Conservation (phyloP, 352 stramenopile genomes). For the Globisporangium middletonii region DNA sequence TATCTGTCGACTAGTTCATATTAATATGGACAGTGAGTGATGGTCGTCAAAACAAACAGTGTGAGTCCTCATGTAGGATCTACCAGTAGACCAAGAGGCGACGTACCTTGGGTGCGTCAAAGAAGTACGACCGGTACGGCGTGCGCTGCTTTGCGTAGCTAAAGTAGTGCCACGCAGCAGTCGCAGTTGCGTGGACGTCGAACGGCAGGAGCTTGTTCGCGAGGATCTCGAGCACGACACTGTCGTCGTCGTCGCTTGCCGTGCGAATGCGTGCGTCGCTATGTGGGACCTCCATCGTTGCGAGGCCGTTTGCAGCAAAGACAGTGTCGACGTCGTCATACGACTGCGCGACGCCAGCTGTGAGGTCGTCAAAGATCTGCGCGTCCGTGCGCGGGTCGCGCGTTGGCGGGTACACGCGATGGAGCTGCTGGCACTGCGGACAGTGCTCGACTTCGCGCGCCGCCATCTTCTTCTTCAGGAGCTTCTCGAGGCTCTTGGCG, state of each 20-base stretch:
- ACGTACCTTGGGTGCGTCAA: too few relatives aligned
- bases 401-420: constrained; percentile 4
- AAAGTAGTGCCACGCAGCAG: constrained; percentile 41
- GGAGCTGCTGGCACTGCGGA: neutral
- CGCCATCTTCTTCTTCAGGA: constrained; percentile 1
- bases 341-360: constrained; percentile 19
- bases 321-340: constrained; percentile 32
- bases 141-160: constrained; percentile 30
- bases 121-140: constrained; percentile 13
- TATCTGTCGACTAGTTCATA: too few relatives aligned
- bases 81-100: too few relatives aligned
- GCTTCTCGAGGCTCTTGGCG: constrained; percentile 10
- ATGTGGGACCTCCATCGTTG: neutral
- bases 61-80: too few relatives aligned
- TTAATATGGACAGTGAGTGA: too few relatives aligned
- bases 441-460: constrained; percentile 5
- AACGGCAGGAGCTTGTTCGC: constrained; percentile 46
- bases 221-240: constrained; percentile 38
- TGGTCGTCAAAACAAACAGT: too few relatives aligned
- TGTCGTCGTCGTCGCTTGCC: constrained; percentile 1
- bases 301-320: constrained; percentile 24
- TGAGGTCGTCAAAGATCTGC: neutral
- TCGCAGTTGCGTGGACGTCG: constrained; percentile 21
- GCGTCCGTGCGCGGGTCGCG: neutral
- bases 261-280: constrained; percentile 16